Evolutionary conservation across 2,329 filamentous ascomycete species (phyloP), one percentile per base, ranked within the genome.

Genomic region (Trichoderma endophyticum): DNA sequence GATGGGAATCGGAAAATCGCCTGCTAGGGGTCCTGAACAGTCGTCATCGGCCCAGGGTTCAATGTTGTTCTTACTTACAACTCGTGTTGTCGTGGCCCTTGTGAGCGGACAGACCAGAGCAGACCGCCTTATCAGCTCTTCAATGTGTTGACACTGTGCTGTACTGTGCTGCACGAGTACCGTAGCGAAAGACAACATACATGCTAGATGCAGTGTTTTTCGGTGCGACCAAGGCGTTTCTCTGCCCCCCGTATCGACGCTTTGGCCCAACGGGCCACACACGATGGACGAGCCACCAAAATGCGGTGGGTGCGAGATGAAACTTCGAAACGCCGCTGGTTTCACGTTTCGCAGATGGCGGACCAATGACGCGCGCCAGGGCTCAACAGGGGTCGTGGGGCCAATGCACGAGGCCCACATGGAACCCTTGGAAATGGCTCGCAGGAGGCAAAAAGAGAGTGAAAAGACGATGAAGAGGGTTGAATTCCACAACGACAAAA

Each of bases 241-340:
- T 14, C 24, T 24, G 12, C n/a, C 18, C 15, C 30, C 30, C 28
- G 59, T 36, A 26, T 34, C 59, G 21, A 21, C 21, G 30, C 59
- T 36, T 54, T 43, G 39, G 39, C 39, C 39, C 18, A 43, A 18
- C 39, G 36, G n/a, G 15, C 48, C 48, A 54, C 48, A 51, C 43
- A 54, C 21, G 56, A 48, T 34, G 32, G 57, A 70, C 57, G 32
- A 48, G 71, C 65, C 64, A 72, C 56, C 63, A 61, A 61, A 61
- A 62, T 34, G 60, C 69, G 57, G 59, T 61, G 64, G 65, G 32
- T 61, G 57, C 48, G 63, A 51, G 43, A 66, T 64, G 57, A 66
- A 34, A 72, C 28, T 73, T 71, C 76, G 77, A 78, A 77, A 78
- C 77, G 72, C 73, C 70, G 74, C 73, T 71, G 69, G 77, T 78